phyloP scores from a whole-genome alignment of 2,329 filamentous ascomycete genomes.

The Paecilomyces sp. region DNA sequence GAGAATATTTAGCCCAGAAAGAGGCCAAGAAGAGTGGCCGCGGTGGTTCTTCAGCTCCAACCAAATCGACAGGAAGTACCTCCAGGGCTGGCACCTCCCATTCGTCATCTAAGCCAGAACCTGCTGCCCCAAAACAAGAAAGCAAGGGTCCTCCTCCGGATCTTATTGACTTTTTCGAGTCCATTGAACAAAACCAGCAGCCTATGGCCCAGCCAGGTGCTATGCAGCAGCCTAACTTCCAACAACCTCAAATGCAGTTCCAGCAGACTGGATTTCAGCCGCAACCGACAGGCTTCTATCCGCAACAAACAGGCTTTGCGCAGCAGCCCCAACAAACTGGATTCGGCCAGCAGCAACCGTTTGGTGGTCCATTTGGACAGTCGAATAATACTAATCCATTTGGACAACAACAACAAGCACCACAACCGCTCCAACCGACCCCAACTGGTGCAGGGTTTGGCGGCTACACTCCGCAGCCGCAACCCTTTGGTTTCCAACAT shows the following conservation, averaged over 20 bases:
- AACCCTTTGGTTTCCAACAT: conserved; percentile 44
- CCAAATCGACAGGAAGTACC: conserved; percentile 14
- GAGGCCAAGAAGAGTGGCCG: conserved; percentile 57
- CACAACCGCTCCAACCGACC: conserved; percentile 50
- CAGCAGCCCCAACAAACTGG: conserved; percentile 29
- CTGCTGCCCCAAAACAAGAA: conserved; percentile 22
- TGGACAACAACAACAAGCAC: conserved; percentile 22
- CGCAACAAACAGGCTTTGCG: conserved; percentile 24
- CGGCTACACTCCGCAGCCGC: conserved; percentile 66
- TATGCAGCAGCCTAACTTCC: conserved; percentile 27
- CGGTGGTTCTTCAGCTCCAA: conserved; percentile 27
- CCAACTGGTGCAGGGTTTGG: conserved; percentile 76
- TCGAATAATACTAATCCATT: conserved; percentile 30
- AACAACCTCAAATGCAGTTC: conserved; percentile 10
- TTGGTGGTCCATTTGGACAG: conserved; percentile 16
- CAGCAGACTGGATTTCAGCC: conserved; percentile 14
- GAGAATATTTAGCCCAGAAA: conserved; percentile 85
- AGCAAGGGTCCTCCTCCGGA: conserved; percentile 49
- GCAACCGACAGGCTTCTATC: conserved; percentile 21
- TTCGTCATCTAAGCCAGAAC: conserved; percentile 14
- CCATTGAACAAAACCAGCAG: conserved; percentile 72
- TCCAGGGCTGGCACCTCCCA: conserved; percentile 21
- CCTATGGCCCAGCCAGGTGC: conserved; percentile 35
- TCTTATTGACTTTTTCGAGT: conserved; percentile 90
- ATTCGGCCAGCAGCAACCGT: conserved; percentile 17